Evolutionary conservation across 2,329 filamentous ascomycete genomes (phyloP).

Genomic region (Sarocladium strictum): DNA sequence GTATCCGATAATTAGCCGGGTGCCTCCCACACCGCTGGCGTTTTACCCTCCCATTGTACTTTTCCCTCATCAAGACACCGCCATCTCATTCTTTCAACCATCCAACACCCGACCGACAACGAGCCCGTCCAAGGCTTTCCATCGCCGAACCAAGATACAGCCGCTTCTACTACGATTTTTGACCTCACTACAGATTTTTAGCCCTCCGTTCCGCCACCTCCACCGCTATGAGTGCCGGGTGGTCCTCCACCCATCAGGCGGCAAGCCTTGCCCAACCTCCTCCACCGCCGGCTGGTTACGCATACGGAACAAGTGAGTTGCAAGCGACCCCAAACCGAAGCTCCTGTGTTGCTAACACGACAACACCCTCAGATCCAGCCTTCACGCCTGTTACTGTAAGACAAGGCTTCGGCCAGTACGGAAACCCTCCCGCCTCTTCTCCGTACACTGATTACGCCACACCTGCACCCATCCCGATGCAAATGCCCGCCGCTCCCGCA

Average conservation of each 20-base stretch:
- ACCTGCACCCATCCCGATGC: constrained; percentile 13
- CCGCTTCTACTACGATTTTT: constrained; percentile 12
- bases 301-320: constrained; percentile 20
- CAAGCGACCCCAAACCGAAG: not conserved
- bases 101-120: not conserved
- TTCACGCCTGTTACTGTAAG: constrained; percentile 58
- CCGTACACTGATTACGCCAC: constrained; percentile 24
- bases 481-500: constrained; percentile 16
- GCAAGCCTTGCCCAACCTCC: constrained; percentile 35
- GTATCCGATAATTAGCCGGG: not conserved
- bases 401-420: constrained; percentile 48
- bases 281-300: constrained; percentile 27
- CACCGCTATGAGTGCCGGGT: constrained; percentile 28
- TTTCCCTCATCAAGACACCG: not conserved
- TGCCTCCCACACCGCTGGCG: not conserved
- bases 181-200: constrained; percentile 9
- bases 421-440: constrained; percentile 27
- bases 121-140: not conserved
- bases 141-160: not conserved
- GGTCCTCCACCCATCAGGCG: constrained; percentile 30
- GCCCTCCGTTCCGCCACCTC: constrained; percentile 1
- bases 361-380: constrained; percentile 37
- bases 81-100: not conserved
- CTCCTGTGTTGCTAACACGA: constrained; percentile 17
- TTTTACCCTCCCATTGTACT: not conserved